These are phyloP conservation scores for Coniosporium apollinis DNA, from an alignment of 495 filamentous ascomycete species.

Conservation along the genomic window DNA sequence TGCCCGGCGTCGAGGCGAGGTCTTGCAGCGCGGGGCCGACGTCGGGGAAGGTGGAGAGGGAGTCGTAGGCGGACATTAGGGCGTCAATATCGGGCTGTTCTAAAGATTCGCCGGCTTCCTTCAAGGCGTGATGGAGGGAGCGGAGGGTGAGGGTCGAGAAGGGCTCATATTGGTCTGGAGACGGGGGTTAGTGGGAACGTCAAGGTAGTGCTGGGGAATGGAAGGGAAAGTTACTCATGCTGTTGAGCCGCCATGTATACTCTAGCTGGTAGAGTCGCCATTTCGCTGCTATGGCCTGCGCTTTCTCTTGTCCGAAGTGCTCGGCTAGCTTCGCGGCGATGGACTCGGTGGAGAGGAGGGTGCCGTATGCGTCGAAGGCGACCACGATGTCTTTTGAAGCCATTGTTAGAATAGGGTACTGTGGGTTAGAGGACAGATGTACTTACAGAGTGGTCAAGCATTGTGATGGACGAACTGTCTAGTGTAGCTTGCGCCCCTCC, in stretches of 20 bases:
- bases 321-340: slow-evolving; percentile 38
- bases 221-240: slow-evolving; percentile 42
- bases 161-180: slow-evolving; percentile 39
- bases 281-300: slow-evolving; percentile 34
- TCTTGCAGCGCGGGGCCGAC: slow-evolving; percentile 34
- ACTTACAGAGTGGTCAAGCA: not conserved
- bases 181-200: not conserved
- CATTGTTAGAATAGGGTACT: not conserved
- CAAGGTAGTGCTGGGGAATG: not conserved
- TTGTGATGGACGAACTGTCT: too few relatives aligned
- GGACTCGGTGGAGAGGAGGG: slow-evolving; percentile 52
- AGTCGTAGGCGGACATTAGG: slow-evolving; percentile 52
- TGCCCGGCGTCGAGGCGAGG: slow-evolving; percentile 21
- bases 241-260: slow-evolving; percentile 69
- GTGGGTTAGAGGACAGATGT: not conserved
- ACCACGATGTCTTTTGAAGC: slow-evolving; percentile 30
- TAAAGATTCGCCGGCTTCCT: slow-evolving; percentile 34
- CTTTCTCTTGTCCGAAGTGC: slow-evolving; percentile 37
- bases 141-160: slow-evolving; percentile 49
- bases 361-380: slow-evolving; percentile 65
- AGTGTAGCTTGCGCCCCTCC: too few relatives aligned
- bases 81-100: slow-evolving; percentile 22
- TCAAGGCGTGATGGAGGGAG: slow-evolving; percentile 46
- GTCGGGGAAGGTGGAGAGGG: slow-evolving; percentile 53
- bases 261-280: slow-evolving; percentile 55